phyloP scores from a whole-genome alignment of 805 yeast species.

The Ogataea trehalophila region DNA sequence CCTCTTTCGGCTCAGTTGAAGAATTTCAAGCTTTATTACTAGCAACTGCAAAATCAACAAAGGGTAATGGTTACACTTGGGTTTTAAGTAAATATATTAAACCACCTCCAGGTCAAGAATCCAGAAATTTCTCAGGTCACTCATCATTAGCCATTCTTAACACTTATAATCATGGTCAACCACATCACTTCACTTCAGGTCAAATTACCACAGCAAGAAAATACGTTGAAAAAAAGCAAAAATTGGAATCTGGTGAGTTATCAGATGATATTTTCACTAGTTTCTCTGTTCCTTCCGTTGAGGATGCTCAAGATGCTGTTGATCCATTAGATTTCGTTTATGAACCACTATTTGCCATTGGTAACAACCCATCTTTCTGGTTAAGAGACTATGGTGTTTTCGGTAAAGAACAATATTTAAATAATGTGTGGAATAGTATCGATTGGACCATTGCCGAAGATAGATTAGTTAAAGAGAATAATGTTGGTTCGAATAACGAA shows the following conservation, averaged over 20 bases:
- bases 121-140: conserved; percentile 21
- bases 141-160: conserved; percentile 63
- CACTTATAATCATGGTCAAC: conserved; percentile 88
- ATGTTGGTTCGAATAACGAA: conserved; percentile 2
- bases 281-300: conserved; percentile 28
- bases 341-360: conserved; percentile 65
- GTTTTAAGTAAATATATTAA: conserved; percentile 56
- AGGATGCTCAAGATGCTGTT: conserved; percentile 38
- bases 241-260: conserved; percentile 9
- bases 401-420: conserved; percentile 69
- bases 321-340: conserved; percentile 36
- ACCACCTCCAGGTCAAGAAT: conserved; percentile 16
- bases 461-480: conserved; percentile 29
- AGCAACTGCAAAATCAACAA: conserved; percentile 62
- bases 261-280: conserved; percentile 10
- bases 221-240: conserved; percentile 21
- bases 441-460: conserved; percentile 76
- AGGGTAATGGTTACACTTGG: conserved; percentile 93
- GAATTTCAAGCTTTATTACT: conserved; percentile 71
- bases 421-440: conserved; percentile 69
- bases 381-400: conserved; percentile 72
- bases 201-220: conserved; percentile 40
- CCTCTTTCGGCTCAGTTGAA: conserved; percentile 68
- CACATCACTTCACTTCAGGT: conserved; percentile 56
- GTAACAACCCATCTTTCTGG: conserved; percentile 68